Evolutionary conservation across 306 rosid species (phyloP), one percentile per base, ranked within the genome.

Genomic region (Potentilla sterilis): DNA sequence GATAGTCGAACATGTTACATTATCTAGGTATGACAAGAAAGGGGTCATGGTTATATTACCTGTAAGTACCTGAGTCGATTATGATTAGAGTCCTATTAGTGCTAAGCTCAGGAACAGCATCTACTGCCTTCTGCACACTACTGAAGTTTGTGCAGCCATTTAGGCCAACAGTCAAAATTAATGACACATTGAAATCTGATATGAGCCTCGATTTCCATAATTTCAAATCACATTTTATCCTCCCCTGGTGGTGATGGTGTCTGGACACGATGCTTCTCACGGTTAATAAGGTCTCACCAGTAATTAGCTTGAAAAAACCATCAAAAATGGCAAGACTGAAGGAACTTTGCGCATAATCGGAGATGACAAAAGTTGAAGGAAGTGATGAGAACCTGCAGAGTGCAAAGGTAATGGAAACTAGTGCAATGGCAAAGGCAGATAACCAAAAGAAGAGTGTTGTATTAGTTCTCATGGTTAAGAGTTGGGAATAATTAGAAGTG

Each of bases 51-150:
- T 18, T 11, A 14, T 19, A 43, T 73, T 51, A 81, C 89, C 87
- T 83, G 83, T 81, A 79, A 61, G 81, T 70, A 22, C 89, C 89
- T 37, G 86, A 80, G 73, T 90, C 83, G 16, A 93, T 58, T 42
- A 85, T 58, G 86, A 91, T 85, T 43, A 88, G 91, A 14, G 92
- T 93, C 78, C 76, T 76, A 47, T 75, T 65, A 16, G 75, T 65
- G 71, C 85, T 85, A 63, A 57, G 74, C 66, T 87, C 88, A 72
- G 96, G 96, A 79, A 75, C 96, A 75, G 90, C 87, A 37, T 93
- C 86, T n/a, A 91, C 79, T 14, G 91, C 97, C 79, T 82, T 82
- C 22, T 93, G 96, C 72, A 93, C 85, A 46, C 88, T 88, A 38
- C 81, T 89, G 47, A 91, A 93, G 79, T 91, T 88, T 14, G 77